Percentiles rank a stretch among this genome's conserved stretches.
Conservation (phyloP, 805 yeast species). For the Barnettozyma sp. region DNA sequence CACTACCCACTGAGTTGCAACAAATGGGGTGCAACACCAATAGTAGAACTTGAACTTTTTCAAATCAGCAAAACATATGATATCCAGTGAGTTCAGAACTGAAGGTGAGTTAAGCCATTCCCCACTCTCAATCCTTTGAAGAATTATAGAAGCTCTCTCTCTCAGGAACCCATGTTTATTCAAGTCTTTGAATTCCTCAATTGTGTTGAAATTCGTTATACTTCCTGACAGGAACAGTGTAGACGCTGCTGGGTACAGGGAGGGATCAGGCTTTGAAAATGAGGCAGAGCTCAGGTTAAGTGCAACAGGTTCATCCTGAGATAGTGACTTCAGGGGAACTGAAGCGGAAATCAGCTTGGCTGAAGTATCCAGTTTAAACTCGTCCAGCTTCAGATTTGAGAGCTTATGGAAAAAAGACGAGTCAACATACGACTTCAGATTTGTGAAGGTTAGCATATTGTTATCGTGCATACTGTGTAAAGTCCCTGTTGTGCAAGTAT, state of each 20-base stretch:
- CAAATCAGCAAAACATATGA: slow-evolving; percentile 77
- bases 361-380: slow-evolving; percentile 46
- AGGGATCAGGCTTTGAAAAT: slow-evolving; percentile 20
- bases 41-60: slow-evolving; percentile 83
- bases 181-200: slow-evolving; percentile 71
- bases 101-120: slow-evolving; percentile 34
- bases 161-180: slow-evolving; percentile 58
- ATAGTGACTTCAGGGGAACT: slow-evolving; percentile 26
- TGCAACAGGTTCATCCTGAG: slow-evolving; percentile 27
- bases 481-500: no score
- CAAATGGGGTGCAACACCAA: slow-evolving; percentile 80
- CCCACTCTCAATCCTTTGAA: slow-evolving; percentile 27
- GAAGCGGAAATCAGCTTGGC: slow-evolving; percentile 24
- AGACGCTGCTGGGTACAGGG: slow-evolving; percentile 18
- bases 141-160: slow-evolving; percentile 30
- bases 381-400: slow-evolving; percentile 65
- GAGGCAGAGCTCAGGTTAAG: slow-evolving; percentile 23
- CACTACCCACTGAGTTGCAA: slow-evolving; percentile 45
- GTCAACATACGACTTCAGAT: slow-evolving; percentile 70
- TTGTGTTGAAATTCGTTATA: slow-evolving; percentile 63
- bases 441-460: slow-evolving; percentile 27
- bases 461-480: no score
- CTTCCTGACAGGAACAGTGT: slow-evolving; percentile 31
- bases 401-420: slow-evolving; percentile 79
- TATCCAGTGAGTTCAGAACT: slow-evolving; percentile 35